Conservation (phyloP, 495 filamentous ascomycete species). For the Chaetomidium leptoderma region DNA sequence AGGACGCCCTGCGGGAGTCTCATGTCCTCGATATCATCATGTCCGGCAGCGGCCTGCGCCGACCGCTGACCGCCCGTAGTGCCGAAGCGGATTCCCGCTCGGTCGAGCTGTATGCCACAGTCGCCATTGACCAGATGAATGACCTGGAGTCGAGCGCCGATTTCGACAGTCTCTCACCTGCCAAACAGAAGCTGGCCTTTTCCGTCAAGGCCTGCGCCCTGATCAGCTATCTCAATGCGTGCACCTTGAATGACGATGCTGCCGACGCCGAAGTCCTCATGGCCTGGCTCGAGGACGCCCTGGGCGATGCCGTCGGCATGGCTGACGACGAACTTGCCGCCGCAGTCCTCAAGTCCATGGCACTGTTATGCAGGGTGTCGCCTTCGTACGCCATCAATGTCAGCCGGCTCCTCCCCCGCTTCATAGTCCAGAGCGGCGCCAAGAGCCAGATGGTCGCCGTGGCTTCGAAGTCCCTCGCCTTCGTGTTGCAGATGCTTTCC, state of each 20-base stretch:
- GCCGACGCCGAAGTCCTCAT: constrained; percentile 78
- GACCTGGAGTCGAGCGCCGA: constrained; percentile 85
- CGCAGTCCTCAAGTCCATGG: constrained; percentile 73
- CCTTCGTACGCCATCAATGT: constrained; percentile 67
- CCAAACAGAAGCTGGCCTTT: constrained; percentile 82
- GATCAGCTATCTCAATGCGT: constrained; percentile 80
- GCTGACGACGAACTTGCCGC: constrained; percentile 66
- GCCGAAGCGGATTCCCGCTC: constrained; percentile 49
- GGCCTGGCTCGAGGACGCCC: constrained; percentile 76
- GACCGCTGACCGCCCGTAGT: constrained; percentile 36
- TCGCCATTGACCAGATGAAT: constrained; percentile 75
- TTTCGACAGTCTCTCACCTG: constrained; percentile 79
- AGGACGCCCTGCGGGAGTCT: constrained; percentile 52
- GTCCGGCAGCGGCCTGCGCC: constrained; percentile 40
- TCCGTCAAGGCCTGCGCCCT: constrained; percentile 77
- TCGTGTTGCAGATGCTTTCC: constrained; percentile 71
- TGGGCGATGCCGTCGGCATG: constrained; percentile 77
- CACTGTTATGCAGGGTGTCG: constrained; percentile 70
- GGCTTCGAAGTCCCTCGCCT: constrained; percentile 77
- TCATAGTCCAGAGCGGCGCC: constrained; percentile 75
- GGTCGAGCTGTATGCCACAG: constrained; percentile 65
- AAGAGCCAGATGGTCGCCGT: constrained; percentile 60
- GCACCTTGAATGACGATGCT: constrained; percentile 69
- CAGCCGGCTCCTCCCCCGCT: constrained; percentile 74
- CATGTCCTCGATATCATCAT: constrained; percentile 77